phyloP scores from a whole-genome alignment of 2,329 filamentous ascomycete genomes.

The Colletotrichum lupini region DNA sequence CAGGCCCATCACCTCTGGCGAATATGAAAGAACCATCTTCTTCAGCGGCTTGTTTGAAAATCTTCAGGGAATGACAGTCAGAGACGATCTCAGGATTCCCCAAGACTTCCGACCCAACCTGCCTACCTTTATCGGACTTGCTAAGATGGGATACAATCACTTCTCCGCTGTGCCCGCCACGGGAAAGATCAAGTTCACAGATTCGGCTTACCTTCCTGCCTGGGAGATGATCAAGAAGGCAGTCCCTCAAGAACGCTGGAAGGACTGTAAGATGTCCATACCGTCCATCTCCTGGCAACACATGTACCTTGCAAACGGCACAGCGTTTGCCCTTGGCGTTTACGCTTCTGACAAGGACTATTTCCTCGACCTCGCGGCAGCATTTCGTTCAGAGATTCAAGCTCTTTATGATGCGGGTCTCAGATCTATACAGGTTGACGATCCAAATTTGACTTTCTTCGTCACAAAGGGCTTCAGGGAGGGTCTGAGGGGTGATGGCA shows the following conservation, averaged over 20 bases:
- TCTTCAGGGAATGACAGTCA: too few species aligned
- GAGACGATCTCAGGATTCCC: slow-evolving; percentile 8
- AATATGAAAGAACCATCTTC: too few species aligned
- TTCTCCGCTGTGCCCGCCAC: slow-evolving; percentile 32
- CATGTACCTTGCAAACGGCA: slow-evolving; percentile 39
- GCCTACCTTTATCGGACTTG: slow-evolving; percentile 6
- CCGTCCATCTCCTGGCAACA: slow-evolving; percentile 62
- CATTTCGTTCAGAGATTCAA: too few species aligned
- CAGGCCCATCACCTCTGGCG: too few species aligned
- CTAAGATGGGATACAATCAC: slow-evolving; percentile 17
- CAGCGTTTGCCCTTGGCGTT: slow-evolving; percentile 37
- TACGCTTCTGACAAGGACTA: slow-evolving; percentile 13
- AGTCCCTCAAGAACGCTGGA: slow-evolving; percentile 59
- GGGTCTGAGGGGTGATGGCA: too few species aligned
- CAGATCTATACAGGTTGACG: too few species aligned
- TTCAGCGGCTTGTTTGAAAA: too few species aligned
- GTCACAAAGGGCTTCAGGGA: too few species aligned
- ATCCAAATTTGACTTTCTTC: too few species aligned
- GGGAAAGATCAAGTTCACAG: too few species aligned
- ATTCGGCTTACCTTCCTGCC: slow-evolving; percentile 62
- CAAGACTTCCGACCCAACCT: slow-evolving; percentile 18
- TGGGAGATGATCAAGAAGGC: slow-evolving; percentile 57
- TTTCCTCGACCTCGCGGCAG: too few species aligned
- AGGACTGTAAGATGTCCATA: slow-evolving; percentile 64
- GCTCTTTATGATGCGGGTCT: too few species aligned